phyloP scores from a whole-genome alignment of 768 basidiomycete genomes.

The Termitomyces sp. region DNA sequence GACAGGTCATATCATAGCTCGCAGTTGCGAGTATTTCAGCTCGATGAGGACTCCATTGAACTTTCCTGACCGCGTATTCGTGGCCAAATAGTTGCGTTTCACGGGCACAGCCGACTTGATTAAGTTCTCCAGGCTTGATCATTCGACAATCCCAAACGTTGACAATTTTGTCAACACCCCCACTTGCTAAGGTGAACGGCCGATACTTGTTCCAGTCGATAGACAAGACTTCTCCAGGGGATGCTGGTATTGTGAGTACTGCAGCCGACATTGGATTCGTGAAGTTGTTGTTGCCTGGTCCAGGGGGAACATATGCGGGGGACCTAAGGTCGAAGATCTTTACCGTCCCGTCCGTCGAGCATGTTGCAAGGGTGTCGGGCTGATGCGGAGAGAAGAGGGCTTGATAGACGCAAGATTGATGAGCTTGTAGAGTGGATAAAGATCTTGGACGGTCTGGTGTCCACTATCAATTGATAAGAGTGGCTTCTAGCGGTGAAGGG shows the following conservation, averaged over 20 bases:
- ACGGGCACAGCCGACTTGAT: slow-evolving; percentile 68
- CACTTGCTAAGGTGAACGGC: slow-evolving; percentile 73
- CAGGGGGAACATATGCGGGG: slow-evolving; percentile 55
- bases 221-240: slow-evolving; percentile 73
- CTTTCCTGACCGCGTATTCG: slow-evolving; percentile 86
- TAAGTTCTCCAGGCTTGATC: slow-evolving; percentile 56
- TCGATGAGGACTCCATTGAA: slow-evolving; percentile 86
- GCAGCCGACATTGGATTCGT: slow-evolving; percentile 68
- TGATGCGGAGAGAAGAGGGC: slow-evolving; percentile 92
- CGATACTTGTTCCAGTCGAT: slow-evolving; percentile 95
- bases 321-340: slow-evolving; percentile 79
- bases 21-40: slow-evolving; percentile 65
- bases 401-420: slow-evolving; percentile 84
- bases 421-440: slow-evolving; percentile 78
- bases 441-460: slow-evolving; percentile 79
- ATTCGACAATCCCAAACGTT: slow-evolving; percentile 89
- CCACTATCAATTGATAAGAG: slow-evolving; percentile 58
- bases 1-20: slow-evolving; percentile 95
- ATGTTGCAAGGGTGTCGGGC: slow-evolving; percentile 76
- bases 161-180: slow-evolving; percentile 73
- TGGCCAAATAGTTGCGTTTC: slow-evolving; percentile 76
- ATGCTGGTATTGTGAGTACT: slow-evolving; percentile 75
- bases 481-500: background rate
- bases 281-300: slow-evolving; percentile 53
- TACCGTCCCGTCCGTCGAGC: slow-evolving; percentile 84